Evolutionary conservation across 306 rosid species (phyloP).

Genomic region (Cotoneaster glaucophyllus): DNA sequence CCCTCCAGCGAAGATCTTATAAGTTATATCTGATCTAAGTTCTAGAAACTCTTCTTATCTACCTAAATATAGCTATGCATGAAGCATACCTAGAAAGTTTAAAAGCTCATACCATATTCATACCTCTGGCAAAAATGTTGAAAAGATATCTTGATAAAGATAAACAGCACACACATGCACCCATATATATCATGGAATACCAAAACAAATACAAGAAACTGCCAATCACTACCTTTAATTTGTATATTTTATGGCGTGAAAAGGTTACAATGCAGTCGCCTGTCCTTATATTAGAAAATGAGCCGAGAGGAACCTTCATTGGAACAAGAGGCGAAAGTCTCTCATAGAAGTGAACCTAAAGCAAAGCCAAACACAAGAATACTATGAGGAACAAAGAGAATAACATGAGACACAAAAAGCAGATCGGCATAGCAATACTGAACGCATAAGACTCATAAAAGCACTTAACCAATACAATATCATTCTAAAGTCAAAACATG

Average conservation of each 20-base stretch:
- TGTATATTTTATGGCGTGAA: constrained; percentile 64
- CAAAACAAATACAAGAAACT: neutral
- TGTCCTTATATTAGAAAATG: constrained; percentile 58
- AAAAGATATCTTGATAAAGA: neutral
- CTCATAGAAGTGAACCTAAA: constrained; percentile 66
- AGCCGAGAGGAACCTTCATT: constrained; percentile 59
- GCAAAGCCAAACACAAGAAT: constrained; percentile 9
- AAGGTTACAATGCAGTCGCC: constrained; percentile 90
- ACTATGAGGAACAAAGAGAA: constrained; percentile 7
- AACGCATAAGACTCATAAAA: constrained; percentile 11
- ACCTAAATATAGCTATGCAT: neutral
- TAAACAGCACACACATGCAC: neutral
- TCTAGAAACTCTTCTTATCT: neutral
- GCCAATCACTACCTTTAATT: constrained; percentile 52
- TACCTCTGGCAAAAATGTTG: neutral
- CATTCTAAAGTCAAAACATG: neutral
- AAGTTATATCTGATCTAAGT: neutral
- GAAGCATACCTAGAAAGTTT: neutral
- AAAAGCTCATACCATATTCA: neutral
- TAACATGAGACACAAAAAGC: constrained; percentile 13
- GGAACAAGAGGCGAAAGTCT: constrained; percentile 90
- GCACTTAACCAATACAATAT: constrained; percentile 1
- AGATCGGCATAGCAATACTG: constrained; percentile 14
- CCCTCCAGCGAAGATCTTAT: neutral
- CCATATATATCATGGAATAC: neutral